These are phyloP conservation scores for Cercospora berteroae DNA, from an alignment of 2,329 filamentous ascomycete genomes.

Conservation along the genomic window DNA sequence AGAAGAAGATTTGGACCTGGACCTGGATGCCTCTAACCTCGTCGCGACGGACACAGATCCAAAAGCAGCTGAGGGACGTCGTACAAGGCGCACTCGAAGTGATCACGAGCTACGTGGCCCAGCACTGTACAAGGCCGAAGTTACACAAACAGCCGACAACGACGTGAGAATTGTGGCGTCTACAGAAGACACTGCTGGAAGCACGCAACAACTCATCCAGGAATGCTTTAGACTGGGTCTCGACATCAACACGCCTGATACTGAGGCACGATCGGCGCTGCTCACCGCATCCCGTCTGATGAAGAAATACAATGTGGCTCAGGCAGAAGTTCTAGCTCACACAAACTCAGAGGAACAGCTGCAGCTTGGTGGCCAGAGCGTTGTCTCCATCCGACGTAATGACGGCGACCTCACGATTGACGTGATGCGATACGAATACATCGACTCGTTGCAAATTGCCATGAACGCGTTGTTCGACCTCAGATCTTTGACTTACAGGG, in stretches of 20 bases:
- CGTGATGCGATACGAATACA: conserved; percentile 2
- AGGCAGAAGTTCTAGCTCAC: conserved; percentile 22
- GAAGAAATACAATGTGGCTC: conserved; percentile 18
- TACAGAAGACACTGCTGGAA: conserved; percentile 10
- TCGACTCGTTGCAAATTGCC: background rate
- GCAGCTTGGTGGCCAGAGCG: conserved; percentile 14
- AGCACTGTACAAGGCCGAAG: conserved; percentile 9
- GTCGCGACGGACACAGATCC: background rate
- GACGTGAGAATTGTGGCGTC: background rate
- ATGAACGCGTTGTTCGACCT: conserved; percentile 16
- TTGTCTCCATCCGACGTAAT: conserved; percentile 13
- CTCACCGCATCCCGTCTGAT: conserved; percentile 17
- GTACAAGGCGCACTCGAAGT: background rate
- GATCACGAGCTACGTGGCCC: background rate
- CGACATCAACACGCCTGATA: conserved; percentile 7
- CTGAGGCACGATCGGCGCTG: conserved; percentile 16
- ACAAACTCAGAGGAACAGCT: conserved; percentile 11
- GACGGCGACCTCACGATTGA: conserved; percentile 13
- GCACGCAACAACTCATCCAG: conserved; percentile 16
- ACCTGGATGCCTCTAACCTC: background rate
- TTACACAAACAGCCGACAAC: conserved; percentile 11
- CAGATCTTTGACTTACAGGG: background rate
- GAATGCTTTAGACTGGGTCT: conserved; percentile 18
- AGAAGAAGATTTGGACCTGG: too few species aligned
- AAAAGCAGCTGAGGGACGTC: background rate